A percentile compares a stretch with the other conserved stretches of the same genome.
Conservation (phyloP, 2,329 filamentous ascomycete species). For the Pseudopithomyces chartarum region DNA sequence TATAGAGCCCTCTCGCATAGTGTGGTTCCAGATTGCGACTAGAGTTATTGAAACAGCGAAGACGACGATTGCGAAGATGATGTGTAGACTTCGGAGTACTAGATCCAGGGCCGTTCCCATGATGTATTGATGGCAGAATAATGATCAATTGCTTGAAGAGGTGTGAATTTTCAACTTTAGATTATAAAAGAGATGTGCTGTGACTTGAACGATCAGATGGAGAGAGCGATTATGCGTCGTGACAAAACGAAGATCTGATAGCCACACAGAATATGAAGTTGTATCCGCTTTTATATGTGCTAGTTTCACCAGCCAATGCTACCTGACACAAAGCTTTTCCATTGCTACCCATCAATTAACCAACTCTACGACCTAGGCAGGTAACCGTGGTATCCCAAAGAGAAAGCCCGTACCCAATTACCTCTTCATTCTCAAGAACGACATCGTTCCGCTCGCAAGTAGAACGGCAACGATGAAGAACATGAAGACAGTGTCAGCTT, state of each 20-base stretch:
- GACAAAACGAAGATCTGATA: background rate
- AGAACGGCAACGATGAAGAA: constrained; percentile 18
- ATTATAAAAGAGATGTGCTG: background rate
- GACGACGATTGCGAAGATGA: background rate
- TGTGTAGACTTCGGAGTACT: background rate
- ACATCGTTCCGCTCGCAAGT: constrained; percentile 7
- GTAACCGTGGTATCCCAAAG: background rate
- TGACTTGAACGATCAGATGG: background rate
- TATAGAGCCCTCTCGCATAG: too few species aligned
- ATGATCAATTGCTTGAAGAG: background rate
- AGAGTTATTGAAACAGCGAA: background rate
- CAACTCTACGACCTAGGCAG: background rate
- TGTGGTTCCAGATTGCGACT: background rate
- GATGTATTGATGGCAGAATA: background rate
- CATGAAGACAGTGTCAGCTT: constrained; percentile 25
- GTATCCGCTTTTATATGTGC: background rate
- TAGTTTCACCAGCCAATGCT: background rate
- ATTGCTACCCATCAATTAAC: background rate
- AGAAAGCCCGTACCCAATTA: background rate
- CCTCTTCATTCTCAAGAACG: constrained; percentile 9
- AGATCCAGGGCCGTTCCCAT: background rate
- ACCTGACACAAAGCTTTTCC: background rate
- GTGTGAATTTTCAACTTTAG: background rate
- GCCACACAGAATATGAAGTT: background rate
- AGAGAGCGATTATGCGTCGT: background rate